Evolutionary conservation across 1,284 basidiomycete genomes (phyloP).

Genomic region (Sanghuangporus sanghuang): DNA sequence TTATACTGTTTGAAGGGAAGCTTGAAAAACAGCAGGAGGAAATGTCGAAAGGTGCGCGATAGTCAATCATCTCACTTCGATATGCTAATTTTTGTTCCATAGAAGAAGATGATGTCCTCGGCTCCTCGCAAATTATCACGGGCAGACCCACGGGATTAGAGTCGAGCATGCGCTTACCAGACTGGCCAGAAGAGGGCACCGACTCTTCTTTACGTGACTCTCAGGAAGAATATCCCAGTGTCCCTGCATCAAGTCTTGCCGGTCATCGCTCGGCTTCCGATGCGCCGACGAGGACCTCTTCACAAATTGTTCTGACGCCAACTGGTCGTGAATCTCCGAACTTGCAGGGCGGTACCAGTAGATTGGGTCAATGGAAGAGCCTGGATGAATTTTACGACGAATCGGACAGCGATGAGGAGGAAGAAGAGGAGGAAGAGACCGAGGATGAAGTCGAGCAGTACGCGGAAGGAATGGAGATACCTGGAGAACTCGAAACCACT

Average conservation of each 20-base stretch:
- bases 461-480: neutral
- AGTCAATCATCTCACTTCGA: conserved; percentile 22
- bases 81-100: conserved; percentile 13
- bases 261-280: conserved; percentile 23
- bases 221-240: conserved; percentile 46
- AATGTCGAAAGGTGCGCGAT: conserved; percentile 22
- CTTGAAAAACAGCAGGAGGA: conserved; percentile 37
- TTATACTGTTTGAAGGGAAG: conserved; percentile 78
- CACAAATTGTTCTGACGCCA: conserved; percentile 50
- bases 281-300: conserved; percentile 15
- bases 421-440: conserved; percentile 27
- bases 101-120: conserved; percentile 34
- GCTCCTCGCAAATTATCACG: conserved; percentile 53
- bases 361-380: conserved; percentile 48
- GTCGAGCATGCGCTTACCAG: conserved; percentile 36
- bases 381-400: conserved; percentile 53
- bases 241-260: conserved; percentile 23
- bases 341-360: conserved; percentile 28
- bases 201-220: conserved; percentile 50
- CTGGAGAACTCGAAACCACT: conserved; percentile 27
- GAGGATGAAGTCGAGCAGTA: conserved; percentile 20
- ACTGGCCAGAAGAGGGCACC: conserved; percentile 60
- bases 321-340: conserved; percentile 38
- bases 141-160: conserved; percentile 41
- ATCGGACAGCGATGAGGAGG: conserved; percentile 24